Evolutionary conservation across 1,284 basidiomycete genomes (phyloP), one percentile per base, ranked within the genome.

Genomic region (Vanrija sp.): DNA sequence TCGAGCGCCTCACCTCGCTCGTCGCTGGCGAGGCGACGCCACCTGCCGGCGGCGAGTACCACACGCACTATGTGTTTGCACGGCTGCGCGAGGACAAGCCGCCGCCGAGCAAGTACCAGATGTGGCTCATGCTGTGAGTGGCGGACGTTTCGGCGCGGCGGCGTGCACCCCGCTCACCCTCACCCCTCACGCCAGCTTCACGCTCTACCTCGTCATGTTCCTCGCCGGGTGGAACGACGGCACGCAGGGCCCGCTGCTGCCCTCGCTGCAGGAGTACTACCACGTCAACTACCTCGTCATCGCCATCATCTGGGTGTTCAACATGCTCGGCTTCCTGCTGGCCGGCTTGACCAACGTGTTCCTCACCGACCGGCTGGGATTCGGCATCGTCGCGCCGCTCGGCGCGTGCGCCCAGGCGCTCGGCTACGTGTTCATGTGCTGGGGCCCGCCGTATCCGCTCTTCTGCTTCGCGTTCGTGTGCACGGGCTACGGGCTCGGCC

Each of bases 371-470:
- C 78, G 75, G 26, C 65, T 84, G 23, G 83, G 83, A 1, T 83
- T 84, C 53, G 84, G 85, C 9, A 80, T 80, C 66, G 62, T 68
- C 19, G 65, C 71, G n/a, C 65, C 72, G 1, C 46, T 70, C 14
- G 74, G 71, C 5, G 63, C 68, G 6, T 58, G 65, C 18, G 21
- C 21, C 21, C 78, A 80, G 63, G 65, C 74, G 1, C 57, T 83
- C 10, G 83, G 78, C 1, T 86, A 85, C 65, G 58, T 72, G 5
- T 73, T 87, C 38, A 80, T 84, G 61, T 79, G 80, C 14, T 79
- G 85, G 21, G 85, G 81, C 2, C 80, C 82, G 3, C 87, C 87
- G 0, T 89, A 86, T 68, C 84, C 85, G 0, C 76, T 85, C 5
- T 85, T 87, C 65, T 81, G 85, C 44, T 65, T 85, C 43, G 81